Conservation (phyloP, 2,329 filamentous ascomycete genomes). For the Ambrosiella cleistominuta region DNA sequence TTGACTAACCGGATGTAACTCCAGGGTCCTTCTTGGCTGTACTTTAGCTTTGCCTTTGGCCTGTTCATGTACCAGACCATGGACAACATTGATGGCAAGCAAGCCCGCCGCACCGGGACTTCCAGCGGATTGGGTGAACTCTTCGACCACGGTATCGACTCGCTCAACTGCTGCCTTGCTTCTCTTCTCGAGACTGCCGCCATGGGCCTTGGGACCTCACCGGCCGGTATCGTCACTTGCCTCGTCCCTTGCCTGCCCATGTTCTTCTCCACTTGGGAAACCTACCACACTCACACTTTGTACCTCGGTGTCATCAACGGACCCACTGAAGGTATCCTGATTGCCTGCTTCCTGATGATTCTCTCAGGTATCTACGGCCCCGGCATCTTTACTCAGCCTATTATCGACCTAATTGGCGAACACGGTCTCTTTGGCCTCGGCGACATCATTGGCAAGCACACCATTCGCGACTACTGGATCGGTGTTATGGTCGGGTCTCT, state of each 20-base stretch:
- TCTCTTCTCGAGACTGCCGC: slow-evolving; percentile 82
- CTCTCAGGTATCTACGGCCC: slow-evolving; percentile 78
- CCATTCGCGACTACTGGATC: slow-evolving; percentile 81
- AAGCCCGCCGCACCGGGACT: slow-evolving; percentile 83
- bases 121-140: slow-evolving; percentile 90
- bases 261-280: slow-evolving; percentile 99
- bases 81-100: slow-evolving; percentile 98
- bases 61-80: slow-evolving; percentile 98
- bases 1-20: neutral
- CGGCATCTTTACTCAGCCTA: slow-evolving; percentile 63
- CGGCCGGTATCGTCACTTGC: slow-evolving; percentile 77
- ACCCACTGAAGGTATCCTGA: slow-evolving; percentile 82
- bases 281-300: slow-evolving; percentile 92
- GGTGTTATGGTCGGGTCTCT: slow-evolving; percentile 49
- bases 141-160: slow-evolving; percentile 98
- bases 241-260: slow-evolving; percentile 84
- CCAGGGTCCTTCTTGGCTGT: slow-evolving; percentile 76
- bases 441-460: slow-evolving; percentile 47
- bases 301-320: slow-evolving; percentile 96
- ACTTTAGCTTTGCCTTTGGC: slow-evolving; percentile 87
- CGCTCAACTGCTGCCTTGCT: slow-evolving; percentile 86
- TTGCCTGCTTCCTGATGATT: slow-evolving; percentile 74
- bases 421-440: slow-evolving; percentile 31
- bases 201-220: slow-evolving; percentile 75
- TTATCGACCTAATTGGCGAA: slow-evolving; percentile 49